Evolutionary conservation across 2,329 filamentous ascomycete species (phyloP).

Genomic region (Ophiostoma sp.): DNA sequence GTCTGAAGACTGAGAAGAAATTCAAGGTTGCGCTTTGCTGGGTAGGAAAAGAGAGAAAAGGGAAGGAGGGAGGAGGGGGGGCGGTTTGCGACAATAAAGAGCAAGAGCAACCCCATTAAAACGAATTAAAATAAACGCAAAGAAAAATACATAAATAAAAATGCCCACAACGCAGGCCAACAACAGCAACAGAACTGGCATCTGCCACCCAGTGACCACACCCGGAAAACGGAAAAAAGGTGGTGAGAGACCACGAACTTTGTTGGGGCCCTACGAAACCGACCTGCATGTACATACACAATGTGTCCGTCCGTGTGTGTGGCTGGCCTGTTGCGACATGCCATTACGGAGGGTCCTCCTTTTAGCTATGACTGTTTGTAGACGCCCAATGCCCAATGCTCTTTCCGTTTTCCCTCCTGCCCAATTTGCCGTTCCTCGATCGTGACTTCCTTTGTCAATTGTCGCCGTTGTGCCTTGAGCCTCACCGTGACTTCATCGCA

Average conservation of each 20-base stretch:
- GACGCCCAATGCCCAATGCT: background rate
- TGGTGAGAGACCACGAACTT: constrained; percentile 21
- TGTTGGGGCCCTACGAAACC: constrained; percentile 19
- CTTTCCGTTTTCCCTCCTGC: background rate
- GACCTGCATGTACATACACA: background rate
- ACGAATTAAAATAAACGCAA: constrained; percentile 6
- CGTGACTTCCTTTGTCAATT: background rate
- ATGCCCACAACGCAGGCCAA: background rate
- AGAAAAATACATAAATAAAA: constrained; percentile 12
- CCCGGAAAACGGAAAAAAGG: constrained; percentile 12
- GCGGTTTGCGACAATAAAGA: constrained; percentile 24
- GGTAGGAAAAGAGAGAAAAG: constrained; percentile 14
- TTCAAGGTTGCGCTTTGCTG: constrained; percentile 16
- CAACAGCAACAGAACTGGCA: background rate
- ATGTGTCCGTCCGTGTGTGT: background rate
- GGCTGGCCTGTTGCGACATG: background rate
- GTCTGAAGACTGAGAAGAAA: background rate
- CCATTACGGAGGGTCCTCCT: background rate
- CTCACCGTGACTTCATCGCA: background rate
- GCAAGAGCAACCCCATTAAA: constrained; percentile 9
- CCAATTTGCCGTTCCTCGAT: background rate
- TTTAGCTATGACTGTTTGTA: background rate
- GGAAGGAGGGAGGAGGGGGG: constrained; percentile 2
- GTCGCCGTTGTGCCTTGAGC: background rate
- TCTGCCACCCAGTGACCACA: background rate